phyloP scores from a whole-genome alignment of 345 rosid genomes.

The Salix caprea region DNA sequence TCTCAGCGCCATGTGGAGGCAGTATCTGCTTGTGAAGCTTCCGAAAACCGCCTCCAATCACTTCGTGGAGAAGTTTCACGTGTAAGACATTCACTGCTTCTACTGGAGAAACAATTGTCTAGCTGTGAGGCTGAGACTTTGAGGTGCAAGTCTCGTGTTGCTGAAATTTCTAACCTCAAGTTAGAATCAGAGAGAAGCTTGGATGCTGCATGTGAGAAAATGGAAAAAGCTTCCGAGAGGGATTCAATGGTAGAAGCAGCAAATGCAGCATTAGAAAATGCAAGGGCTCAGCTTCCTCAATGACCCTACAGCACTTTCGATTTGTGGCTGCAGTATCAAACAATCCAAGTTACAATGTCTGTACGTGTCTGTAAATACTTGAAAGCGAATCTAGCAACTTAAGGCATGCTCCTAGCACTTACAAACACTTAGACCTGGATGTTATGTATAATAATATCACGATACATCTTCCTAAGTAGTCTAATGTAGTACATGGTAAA shows the following conservation, averaged over 20 bases:
- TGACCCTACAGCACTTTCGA: neutral
- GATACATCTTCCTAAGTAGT: too few species aligned
- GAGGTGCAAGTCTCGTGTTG: constrained; percentile 7
- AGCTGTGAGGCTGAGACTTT: constrained; percentile 36
- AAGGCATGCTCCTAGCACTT: too few species aligned
- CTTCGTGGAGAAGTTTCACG: constrained; percentile 24
- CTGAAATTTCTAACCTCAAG: constrained; percentile 19
- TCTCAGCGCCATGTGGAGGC: constrained; percentile 29
- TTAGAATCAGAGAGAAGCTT: constrained; percentile 24
- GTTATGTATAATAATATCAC: too few species aligned
- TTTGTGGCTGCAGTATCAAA: too few species aligned
- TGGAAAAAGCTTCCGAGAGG: constrained; percentile 17
- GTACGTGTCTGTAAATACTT: too few species aligned
- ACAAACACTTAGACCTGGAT: too few species aligned
- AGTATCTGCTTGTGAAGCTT: constrained; percentile 20
- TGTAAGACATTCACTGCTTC: constrained; percentile 19
- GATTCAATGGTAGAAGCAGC: constrained; percentile 18
- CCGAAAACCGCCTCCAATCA: constrained; percentile 12
- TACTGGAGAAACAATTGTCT: constrained; percentile 26
- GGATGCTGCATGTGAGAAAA: constrained; percentile 19
- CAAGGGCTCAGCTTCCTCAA: constrained; percentile 9
- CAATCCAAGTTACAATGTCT: too few species aligned
- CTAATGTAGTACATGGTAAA: too few species aligned
- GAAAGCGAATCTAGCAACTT: too few species aligned
- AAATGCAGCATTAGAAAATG: constrained; percentile 23